Evolutionary conservation across 192 early-diverging fungal species (phyloP).

Genomic region (Coemansia sp.): DNA sequence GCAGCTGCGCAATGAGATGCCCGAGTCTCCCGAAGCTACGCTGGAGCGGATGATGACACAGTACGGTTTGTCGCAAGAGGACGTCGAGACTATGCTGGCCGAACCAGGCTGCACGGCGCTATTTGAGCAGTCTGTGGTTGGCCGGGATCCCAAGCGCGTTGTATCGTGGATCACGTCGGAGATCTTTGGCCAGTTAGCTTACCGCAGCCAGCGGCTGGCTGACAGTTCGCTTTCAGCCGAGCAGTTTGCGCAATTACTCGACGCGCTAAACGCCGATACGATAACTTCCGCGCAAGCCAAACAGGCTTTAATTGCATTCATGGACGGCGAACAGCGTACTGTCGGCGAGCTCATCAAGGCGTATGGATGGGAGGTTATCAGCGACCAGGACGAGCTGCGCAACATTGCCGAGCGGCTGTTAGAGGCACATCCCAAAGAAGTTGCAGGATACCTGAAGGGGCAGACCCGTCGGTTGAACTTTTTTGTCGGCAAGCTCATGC

Average conservation of each 20-base stretch:
- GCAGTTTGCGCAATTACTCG: conserved; percentile 61
- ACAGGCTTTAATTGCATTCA: conserved; percentile 62
- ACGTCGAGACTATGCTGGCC: conserved; percentile 62
- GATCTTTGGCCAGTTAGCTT: conserved; percentile 50
- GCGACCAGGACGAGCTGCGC: conserved; percentile 16
- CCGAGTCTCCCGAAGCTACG: conserved; percentile 70
- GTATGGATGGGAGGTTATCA: conserved; percentile 58
- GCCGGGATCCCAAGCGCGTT: conserved; percentile 27
- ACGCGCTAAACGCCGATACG: conserved; percentile 52
- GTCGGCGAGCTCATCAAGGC: conserved; percentile 58
- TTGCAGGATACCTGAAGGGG: conserved; percentile 58
- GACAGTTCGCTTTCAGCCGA: conserved; percentile 50
- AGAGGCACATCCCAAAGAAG: conserved; percentile 48
- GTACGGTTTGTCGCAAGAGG: conserved; percentile 58
- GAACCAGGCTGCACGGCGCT: conserved; percentile 70
- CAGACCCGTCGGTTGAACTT: conserved; percentile 68
- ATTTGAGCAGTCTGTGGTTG: conserved; percentile 63
- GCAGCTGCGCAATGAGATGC: conserved; percentile 44
- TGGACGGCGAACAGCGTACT: conserved; percentile 56
- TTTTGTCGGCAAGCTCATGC: conserved; percentile 83
- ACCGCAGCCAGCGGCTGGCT: conserved; percentile 23
- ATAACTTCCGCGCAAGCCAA: conserved; percentile 70
- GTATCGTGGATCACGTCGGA: conserved; percentile 54
- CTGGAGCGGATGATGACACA: conserved; percentile 55
- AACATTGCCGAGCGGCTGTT: conserved; percentile 17